Base-by-base conservation (phyloP, 176 grass and related monocot species). In the Coix lacrymajobi region DNA sequence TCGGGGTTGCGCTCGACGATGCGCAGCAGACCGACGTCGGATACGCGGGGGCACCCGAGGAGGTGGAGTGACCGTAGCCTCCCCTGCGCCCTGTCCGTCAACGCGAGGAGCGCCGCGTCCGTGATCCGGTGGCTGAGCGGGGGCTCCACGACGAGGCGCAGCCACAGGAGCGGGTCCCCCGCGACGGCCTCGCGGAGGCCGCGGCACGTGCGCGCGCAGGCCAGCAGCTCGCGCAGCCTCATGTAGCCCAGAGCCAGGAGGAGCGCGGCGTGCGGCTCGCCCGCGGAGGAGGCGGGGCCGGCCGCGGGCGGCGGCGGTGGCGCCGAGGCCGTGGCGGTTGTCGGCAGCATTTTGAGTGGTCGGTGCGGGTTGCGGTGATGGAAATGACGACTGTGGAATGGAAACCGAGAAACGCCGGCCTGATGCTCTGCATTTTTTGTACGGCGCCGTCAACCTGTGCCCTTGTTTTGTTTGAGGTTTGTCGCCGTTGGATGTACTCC, bases 171-270 rank as follows among this genome's bases (percentile, higher is more conserved):
- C 16, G 81, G 63, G 79, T 95, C 90, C 57, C 71, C 74, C 16
- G 84, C 85, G 36, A 93, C 85, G 75, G 75, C 84, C 30, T 89
- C 86, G 70, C 78, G 70, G 77, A 89, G 83, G 71, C 45, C 19
- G 26, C 83, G 81, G 86, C 86, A 88, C 29, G 71, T 45, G 39
- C 73, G 66, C 39, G 84, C 75, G 88, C 93, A 97, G 33, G 80
- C 63, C 68, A 97, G 65, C 71, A 97, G 80, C 13, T 92, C 95
- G 3, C 77, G 85, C 38, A 94, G 80, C 22, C 64, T 81, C 56
- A 94, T 79, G 86, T 92, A 69, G 32, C 82, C 77, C 48, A 97
- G 90, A 19, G 93, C 88, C 31, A 92, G 78, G 86, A 89, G 75
- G 4, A 97, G 73, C 4, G 92, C 88, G 16, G 66, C 73, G 76